phyloP scores from a whole-genome alignment of 352 stramenopile species.

The Peronospora destructor region DNA sequence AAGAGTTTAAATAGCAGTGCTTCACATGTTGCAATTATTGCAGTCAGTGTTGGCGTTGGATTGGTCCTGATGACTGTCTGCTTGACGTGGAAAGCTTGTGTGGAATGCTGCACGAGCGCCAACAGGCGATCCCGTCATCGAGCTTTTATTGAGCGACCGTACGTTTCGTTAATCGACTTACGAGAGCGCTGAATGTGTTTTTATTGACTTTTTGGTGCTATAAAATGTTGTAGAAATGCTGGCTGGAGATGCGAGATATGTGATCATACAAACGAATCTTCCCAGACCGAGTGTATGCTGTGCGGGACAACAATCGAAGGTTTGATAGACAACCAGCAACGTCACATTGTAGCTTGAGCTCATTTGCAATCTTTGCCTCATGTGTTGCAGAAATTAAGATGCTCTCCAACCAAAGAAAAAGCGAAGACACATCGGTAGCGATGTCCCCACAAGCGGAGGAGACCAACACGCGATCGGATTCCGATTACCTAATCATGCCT shows the following conservation, averaged over 20 bases:
- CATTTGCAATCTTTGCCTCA: background rate
- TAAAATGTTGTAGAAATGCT: slow-evolving; percentile 23
- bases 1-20: slow-evolving; percentile 11
- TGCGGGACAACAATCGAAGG: slow-evolving; percentile 40
- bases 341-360: background rate
- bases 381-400: slow-evolving; percentile 21
- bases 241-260: slow-evolving; percentile 50
- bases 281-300: slow-evolving; percentile 41
- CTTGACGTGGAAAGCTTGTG: slow-evolving; percentile 44
- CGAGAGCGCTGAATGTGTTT: slow-evolving; percentile 3
- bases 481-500: slow-evolving; percentile 30
- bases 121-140: slow-evolving; percentile 31
- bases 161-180: slow-evolving; percentile 12
- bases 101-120: slow-evolving; percentile 43
- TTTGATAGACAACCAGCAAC: slow-evolving; percentile 4
- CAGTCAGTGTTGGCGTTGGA: slow-evolving; percentile 25
- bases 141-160: slow-evolving; percentile 44
- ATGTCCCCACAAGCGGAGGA: slow-evolving; percentile 9
- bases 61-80: slow-evolving; percentile 35
- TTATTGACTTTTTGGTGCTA: slow-evolving; percentile 2
- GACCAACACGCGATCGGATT: slow-evolving; percentile 12
- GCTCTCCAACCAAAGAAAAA: slow-evolving; percentile 10
- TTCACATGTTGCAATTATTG: slow-evolving; percentile 28
- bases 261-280: slow-evolving; percentile 49
- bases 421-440: slow-evolving; percentile 8